Base-by-base conservation (phyloP, 2,329 filamentous ascomycete genomes). In the Aspergillus pseudoglaucus region DNA sequence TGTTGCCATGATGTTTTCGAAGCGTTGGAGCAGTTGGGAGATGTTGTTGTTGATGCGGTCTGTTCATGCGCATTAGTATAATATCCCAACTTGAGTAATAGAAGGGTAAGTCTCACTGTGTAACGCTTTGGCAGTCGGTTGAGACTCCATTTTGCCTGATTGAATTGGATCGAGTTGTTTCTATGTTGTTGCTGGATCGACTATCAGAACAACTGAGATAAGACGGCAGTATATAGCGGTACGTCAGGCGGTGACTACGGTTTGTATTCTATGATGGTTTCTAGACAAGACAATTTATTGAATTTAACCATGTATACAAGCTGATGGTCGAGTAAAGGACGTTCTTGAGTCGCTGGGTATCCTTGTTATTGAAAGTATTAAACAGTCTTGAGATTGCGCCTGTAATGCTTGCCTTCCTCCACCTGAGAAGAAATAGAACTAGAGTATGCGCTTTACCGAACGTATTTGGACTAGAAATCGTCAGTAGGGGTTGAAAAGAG, bases 1-100 rank as follows among this genome's bases (percentile, higher is more conserved):
- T 37, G 76, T 75, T 6, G 73, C 71, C 56, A 82, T 70, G 44
- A 82, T 75, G 38, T 76, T 77, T 50, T 80, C 73, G 58, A 79
- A 81, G 32, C 75, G 74, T 55, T 76, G 74, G 17, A 80, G 63
- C 27, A 76, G 61, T 50, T 73, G 69, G 15, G 69, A 65, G 50
- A 75, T 63, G 51, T 75, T 63, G 48, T 61, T 59, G 51, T 71
- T 70, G 55, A 75, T 70, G 49, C 72, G 72, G 47, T 66, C 73
- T 75, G 53, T 17, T 5, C 22, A n/a, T n/a, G 22, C 42, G 39
- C 17, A 9, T 44, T 45, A 18, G 33, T 25, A 32, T 47, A 3
- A 30, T 8, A 12, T 12, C 1, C 32, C 18, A 33, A 14, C 8
- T 44, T 14, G 12, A 12, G 4, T 1, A 10, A 15, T 37, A 20